Percentiles rank a stretch among this genome's conserved stretches.
These are phyloP conservation scores for Camellia sinensis DNA, from an alignment of 148 eudicot species.

Conservation along the genomic window DNA sequence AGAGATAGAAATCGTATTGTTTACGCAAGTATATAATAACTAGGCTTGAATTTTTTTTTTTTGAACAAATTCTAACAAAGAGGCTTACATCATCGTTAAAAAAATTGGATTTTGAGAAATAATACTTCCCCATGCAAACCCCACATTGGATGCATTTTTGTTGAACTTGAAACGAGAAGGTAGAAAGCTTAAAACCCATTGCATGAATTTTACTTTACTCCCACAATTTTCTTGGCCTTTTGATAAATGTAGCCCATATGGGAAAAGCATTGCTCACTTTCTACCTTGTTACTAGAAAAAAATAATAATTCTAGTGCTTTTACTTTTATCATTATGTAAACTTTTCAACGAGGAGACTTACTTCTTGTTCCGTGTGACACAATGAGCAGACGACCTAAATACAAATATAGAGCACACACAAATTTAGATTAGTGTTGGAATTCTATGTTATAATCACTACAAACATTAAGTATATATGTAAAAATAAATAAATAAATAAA, in stretches of 20 bases:
- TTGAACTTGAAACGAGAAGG: conserved; percentile 46
- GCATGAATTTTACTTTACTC: background rate
- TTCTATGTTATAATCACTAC: background rate
- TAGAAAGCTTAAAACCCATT: background rate
- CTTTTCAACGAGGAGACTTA: conserved; percentile 30
- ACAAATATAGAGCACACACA: background rate
- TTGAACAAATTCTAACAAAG: background rate
- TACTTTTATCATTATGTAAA: background rate
- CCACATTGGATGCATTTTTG: conserved; percentile 61
- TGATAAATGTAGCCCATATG: background rate
- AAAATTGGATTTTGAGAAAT: conserved; percentile 57
- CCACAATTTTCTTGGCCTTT: background rate
- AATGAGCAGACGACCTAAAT: conserved; percentile 71
- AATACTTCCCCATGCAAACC: conserved; percentile 69
- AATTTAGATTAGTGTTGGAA: background rate
- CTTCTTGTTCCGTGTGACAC: conserved; percentile 81
- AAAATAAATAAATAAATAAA: background rate
- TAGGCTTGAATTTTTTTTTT: background rate
- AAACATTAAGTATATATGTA: background rate
- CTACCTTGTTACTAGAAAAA: background rate
- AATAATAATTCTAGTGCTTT: too few relatives aligned
- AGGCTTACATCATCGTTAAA: conserved; percentile 70
- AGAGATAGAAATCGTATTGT: conserved; percentile 8
- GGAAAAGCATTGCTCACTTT: too few relatives aligned
- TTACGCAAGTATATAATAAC: background rate